phyloP scores from a whole-genome alignment of 1,284 basidiomycete species.

The Sporisorium reilianum region DNA sequence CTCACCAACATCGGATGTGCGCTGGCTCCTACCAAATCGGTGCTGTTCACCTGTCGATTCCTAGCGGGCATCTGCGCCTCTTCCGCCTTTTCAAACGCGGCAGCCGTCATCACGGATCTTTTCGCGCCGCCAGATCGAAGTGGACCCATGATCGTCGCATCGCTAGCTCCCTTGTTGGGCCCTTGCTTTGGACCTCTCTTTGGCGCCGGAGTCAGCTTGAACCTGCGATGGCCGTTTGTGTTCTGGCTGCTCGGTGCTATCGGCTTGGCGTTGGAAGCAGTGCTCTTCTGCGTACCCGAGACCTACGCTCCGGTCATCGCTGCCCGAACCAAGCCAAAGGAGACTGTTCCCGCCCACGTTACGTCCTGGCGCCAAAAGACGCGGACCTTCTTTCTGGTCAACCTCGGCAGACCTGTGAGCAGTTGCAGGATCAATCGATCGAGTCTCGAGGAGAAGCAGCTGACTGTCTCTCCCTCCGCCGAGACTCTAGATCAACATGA shows the following conservation, averaged over 20 bases:
- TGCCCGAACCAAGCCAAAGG: not conserved
- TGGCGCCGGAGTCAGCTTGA: constrained; percentile 19
- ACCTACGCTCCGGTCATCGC: constrained; percentile 33
- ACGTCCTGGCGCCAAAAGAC: constrained; percentile 10
- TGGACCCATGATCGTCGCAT: constrained; percentile 36
- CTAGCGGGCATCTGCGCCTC: constrained; percentile 42
- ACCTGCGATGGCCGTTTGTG: constrained; percentile 29
- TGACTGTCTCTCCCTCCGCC: not conserved
- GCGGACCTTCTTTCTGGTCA: constrained; percentile 15
- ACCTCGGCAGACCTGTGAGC: constrained; percentile 44
- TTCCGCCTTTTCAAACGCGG: constrained; percentile 48
- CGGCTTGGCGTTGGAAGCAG: constrained; percentile 18
- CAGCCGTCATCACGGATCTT: constrained; percentile 44
- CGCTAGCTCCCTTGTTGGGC: constrained; percentile 28
- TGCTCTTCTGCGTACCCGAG: constrained; percentile 35
- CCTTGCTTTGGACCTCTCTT: constrained; percentile 46
- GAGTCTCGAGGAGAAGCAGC: not conserved
- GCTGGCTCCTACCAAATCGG: constrained; percentile 24
- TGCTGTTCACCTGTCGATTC: constrained; percentile 35
- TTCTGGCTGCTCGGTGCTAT: constrained; percentile 33
- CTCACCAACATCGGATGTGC: constrained; percentile 37
- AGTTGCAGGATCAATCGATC: not conserved
- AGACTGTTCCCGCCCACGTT: not conserved
- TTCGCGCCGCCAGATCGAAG: constrained; percentile 31
- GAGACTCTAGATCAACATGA: constrained; percentile 36